Evolutionary conservation across 108 stramenopile genomes (phyloP).

Genomic region (Chaetoceros tenuissimus): DNA sequence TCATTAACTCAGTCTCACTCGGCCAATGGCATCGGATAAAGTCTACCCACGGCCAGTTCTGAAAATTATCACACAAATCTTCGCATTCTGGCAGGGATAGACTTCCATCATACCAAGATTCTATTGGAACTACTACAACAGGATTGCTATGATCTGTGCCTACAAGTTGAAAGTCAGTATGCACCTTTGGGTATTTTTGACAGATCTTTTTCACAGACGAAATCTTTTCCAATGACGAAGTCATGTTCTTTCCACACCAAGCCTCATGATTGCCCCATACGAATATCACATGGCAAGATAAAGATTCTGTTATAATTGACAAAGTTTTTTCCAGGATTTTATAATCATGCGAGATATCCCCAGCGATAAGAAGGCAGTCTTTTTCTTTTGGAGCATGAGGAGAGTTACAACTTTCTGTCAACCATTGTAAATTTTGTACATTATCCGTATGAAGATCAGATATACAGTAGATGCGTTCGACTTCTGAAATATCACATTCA

Average conservation of each 20-base stretch:
- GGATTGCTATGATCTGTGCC: slow-evolving; percentile 2
- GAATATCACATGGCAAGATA: slow-evolving; percentile 30
- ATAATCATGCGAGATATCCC: slow-evolving; percentile 50
- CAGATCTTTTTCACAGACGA: slow-evolving; percentile 20
- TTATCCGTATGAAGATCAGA: slow-evolving; percentile 54
- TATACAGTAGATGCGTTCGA: slow-evolving; percentile 22
- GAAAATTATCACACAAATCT: slow-evolving; percentile 34
- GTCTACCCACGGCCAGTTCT: slow-evolving; percentile 49
- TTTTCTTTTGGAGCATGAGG: background rate
- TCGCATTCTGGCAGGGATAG: slow-evolving; percentile 21
- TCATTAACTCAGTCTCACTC: background rate
- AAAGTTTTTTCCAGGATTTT: slow-evolving; percentile 19
- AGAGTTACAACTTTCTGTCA: slow-evolving; percentile 7
- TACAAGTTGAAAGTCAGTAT: slow-evolving; percentile 20
- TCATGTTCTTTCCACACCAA: slow-evolving; percentile 19
- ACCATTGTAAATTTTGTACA: slow-evolving; percentile 38
- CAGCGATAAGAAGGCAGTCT: slow-evolving; percentile 38
- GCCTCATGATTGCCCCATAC: slow-evolving; percentile 58
- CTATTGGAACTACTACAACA: slow-evolving; percentile 30
- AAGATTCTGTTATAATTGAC: slow-evolving; percentile 4
- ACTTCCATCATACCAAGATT: slow-evolving; percentile 52
- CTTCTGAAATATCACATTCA: background rate
- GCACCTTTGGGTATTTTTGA: slow-evolving; percentile 22
- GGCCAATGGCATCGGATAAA: slow-evolving; percentile 43
- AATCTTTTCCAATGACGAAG: slow-evolving; percentile 16